Percentiles rank a stretch among this genome's conserved stretches.
phyloP scores from a whole-genome alignment of 2,329 filamentous ascomycete species.

The Bipolaris gigantea region DNA sequence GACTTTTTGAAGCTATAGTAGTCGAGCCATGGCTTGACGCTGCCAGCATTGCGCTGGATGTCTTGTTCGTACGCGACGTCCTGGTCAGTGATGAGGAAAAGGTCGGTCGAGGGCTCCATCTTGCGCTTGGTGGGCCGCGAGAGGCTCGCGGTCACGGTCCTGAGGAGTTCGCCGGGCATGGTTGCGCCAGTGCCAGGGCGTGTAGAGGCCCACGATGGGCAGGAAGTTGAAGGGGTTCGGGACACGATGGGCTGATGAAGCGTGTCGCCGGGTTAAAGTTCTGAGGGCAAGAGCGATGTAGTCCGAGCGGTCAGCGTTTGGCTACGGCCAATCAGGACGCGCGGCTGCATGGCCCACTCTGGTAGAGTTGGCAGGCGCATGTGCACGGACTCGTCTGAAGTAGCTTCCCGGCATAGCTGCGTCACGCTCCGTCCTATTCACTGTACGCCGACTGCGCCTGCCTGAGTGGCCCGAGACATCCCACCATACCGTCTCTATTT shows the following conservation, averaged over 20 bases:
- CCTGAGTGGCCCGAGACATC: slow-evolving; percentile 8
- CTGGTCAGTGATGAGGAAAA: slow-evolving; percentile 68
- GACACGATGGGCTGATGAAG: slow-evolving; percentile 31
- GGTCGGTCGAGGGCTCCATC: slow-evolving; percentile 41
- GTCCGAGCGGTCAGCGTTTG: slow-evolving; percentile 17
- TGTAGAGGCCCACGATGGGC: slow-evolving; percentile 37
- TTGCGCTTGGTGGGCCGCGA: slow-evolving; percentile 43
- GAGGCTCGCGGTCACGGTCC: slow-evolving; percentile 41
- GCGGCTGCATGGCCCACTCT: slow-evolving; percentile 9
- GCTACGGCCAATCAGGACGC: slow-evolving; percentile 12
- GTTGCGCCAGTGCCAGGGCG: slow-evolving; percentile 37
- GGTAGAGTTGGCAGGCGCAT: slow-evolving; percentile 20
- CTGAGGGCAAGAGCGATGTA: slow-evolving; percentile 17
- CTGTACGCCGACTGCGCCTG: slow-evolving; percentile 6
- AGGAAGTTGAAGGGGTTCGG: slow-evolving; percentile 23
- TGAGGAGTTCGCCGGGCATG: slow-evolving; percentile 51
- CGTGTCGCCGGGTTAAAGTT: slow-evolving; percentile 24
- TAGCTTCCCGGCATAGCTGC: slow-evolving; percentile 22
- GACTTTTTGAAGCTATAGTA: slow-evolving; percentile 91
- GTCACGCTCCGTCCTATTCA: slow-evolving; percentile 19
- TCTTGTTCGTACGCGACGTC: slow-evolving; percentile 97
- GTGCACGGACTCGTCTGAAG: slow-evolving; percentile 18
- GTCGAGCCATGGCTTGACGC: slow-evolving; percentile 90
- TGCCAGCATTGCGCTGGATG: slow-evolving; percentile 80
- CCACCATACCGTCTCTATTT: not conserved